A percentile compares a stretch with the other conserved stretches of the same genome.
These are phyloP conservation scores for Nigrospora osmanthi DNA, from an alignment of 2,329 filamentous ascomycete genomes.

Conservation along the genomic window DNA sequence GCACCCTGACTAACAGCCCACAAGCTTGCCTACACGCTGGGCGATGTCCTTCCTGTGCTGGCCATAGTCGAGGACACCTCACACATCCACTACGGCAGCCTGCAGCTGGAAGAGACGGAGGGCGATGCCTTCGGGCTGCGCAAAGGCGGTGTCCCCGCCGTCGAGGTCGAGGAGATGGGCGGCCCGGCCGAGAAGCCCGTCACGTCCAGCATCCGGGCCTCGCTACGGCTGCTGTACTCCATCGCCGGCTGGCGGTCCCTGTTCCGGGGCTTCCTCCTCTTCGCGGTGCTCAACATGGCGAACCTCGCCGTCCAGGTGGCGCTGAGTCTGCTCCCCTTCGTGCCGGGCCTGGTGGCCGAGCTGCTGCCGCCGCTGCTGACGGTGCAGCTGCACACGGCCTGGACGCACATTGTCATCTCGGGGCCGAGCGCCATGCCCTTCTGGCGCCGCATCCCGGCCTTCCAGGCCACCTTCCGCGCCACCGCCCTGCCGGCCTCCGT, in stretches of 20 bases:
- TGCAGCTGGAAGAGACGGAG: constrained; percentile 22
- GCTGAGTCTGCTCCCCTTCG: constrained; percentile 26
- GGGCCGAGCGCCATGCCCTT: constrained; percentile 52
- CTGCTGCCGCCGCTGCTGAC: constrained; percentile 51
- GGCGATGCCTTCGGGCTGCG: background rate
- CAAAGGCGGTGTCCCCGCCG: constrained; percentile 17
- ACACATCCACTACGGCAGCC: constrained; percentile 38
- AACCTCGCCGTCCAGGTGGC: constrained; percentile 28
- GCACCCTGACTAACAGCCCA: background rate
- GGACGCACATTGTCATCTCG: constrained; percentile 78
- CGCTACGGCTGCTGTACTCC: constrained; percentile 45
- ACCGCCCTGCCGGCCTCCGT: constrained; percentile 59
- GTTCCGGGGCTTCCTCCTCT: constrained; percentile 57
- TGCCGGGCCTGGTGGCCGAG: constrained; percentile 36
- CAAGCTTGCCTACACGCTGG: constrained; percentile 39
- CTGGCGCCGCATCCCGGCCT: constrained; percentile 58
- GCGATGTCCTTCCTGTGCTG: constrained; percentile 37
- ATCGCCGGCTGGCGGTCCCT: constrained; percentile 53
- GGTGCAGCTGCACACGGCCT: constrained; percentile 61
- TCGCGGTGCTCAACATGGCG: constrained; percentile 25
- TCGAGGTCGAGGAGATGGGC: constrained; percentile 20
- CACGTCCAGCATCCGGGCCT: constrained; percentile 39
- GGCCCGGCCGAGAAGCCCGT: constrained; percentile 24
- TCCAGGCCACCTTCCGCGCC: constrained; percentile 53
- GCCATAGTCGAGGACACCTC: constrained; percentile 46